Conservation (phyloP, 352 stramenopile species). For the Thraustochytrium striatum region DNA sequence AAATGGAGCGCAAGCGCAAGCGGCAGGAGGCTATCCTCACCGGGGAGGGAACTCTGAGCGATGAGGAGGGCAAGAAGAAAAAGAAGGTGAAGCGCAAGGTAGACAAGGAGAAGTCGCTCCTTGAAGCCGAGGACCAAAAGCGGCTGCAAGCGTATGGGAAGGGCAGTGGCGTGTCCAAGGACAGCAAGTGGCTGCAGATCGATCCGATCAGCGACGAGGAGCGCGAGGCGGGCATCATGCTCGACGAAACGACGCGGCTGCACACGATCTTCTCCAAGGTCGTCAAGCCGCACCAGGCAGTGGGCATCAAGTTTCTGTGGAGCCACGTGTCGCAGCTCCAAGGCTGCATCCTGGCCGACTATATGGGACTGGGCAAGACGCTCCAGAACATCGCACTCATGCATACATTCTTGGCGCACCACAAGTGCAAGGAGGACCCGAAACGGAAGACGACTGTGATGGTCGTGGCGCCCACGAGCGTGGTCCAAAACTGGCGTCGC, state of each 20-base stretch:
- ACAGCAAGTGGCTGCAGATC: background rate
- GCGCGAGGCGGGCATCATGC: background rate
- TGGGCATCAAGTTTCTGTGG: conserved; percentile 72
- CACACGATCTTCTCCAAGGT: conserved; percentile 64
- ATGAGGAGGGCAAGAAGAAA: conserved; percentile 48
- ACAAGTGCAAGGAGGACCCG: conserved; percentile 45
- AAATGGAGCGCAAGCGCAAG: background rate
- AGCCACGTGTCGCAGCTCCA: conserved; percentile 69
- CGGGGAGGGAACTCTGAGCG: conserved; percentile 11
- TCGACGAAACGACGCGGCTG: conserved; percentile 52
- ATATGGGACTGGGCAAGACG: conserved; percentile 83
- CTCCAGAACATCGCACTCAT: conserved; percentile 77
- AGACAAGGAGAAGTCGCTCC: conserved; percentile 61
- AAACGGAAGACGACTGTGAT: conserved; percentile 70
- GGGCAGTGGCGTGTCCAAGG: no score
- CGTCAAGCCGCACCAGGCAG: conserved; percentile 73
- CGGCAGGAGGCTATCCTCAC: background rate
- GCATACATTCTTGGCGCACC: conserved; percentile 67
- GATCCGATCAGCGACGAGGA: conserved; percentile 18
- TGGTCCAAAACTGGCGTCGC: conserved; percentile 92
- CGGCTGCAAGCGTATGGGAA: no score
- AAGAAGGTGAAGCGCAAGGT: conserved; percentile 56
- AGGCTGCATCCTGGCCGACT: conserved; percentile 77
- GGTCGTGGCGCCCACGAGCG: conserved; percentile 88
- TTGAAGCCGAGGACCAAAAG: conserved; percentile 3